Evolutionary conservation across 495 filamentous ascomycete species (phyloP), one percentile per base, ranked within the genome.

Genomic region (Tuber umbilicatum): DNA sequence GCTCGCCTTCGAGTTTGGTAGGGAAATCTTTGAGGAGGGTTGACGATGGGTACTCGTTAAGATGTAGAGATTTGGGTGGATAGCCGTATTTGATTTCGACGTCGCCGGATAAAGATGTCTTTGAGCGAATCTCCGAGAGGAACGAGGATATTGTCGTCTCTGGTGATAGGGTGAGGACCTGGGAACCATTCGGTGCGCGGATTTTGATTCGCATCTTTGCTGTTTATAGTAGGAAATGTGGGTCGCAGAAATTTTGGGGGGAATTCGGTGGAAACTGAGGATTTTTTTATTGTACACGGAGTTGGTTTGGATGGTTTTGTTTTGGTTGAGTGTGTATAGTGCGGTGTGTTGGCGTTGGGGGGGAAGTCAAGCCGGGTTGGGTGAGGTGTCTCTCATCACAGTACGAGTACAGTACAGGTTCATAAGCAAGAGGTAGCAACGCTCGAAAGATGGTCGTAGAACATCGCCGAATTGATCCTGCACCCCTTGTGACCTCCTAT

Each of bases 61-160:
- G 85, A 40, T 87, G 83, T 19, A 99, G 86, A 27, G 89, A 85
- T 78, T 91, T 90, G 4, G 92, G 87, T 3, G 95, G 95, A 83
- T 93, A 98, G 31, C 94, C 93, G 82, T 90, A 92, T 85, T 97
- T 97, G 67, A 97, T 84, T 45, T 94, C 89, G 78, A 94, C 92
- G 41, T 84, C 72, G 71, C 60, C 82, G 45, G n/a, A 86, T 75
- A 81, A 37, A 27, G 74, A 81, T 38, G 73, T 76, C 45, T 74
- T 75, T 5, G 72, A 74, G 35, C 67, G 70, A 41, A 82, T 82
- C 71, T 82, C 74, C 21, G 69, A 40, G 71, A 82, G 70, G n/a
- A 82, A 75, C 17, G 72, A 72, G 17, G 74, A 75, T 39, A 82
- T 68, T 27, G 80, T 79, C 43, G 74, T 73, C 69, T 76, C 74